phyloP scores from a whole-genome alignment of 169 alveolate genomes.

The Perkinsus olseni region DNA sequence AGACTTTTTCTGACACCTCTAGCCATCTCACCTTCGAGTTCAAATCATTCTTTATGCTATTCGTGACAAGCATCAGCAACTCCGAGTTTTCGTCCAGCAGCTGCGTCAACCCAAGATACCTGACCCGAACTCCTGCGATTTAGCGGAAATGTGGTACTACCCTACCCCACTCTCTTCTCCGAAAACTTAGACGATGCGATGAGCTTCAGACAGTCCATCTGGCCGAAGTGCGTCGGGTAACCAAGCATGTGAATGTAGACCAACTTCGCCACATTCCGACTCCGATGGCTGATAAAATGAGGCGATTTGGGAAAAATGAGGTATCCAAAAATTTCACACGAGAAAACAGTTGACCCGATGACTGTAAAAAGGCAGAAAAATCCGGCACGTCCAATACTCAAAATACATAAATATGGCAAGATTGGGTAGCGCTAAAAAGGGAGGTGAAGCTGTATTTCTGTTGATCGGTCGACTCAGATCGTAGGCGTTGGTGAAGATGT shows the following conservation, averaged over 20 bases:
- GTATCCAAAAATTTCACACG: not conserved
- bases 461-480: too few relatives aligned
- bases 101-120: conserved; percentile 93
- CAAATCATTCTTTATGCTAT: conserved; percentile 93
- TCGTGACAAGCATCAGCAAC: conserved; percentile 92
- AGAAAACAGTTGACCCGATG: not conserved
- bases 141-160: not conserved
- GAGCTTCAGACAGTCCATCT: conserved; percentile 93
- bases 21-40: conserved; percentile 46
- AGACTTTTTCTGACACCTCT: not conserved
- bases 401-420: too few relatives aligned
- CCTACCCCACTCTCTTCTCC: conserved; percentile 33
- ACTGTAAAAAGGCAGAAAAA: too few relatives aligned
- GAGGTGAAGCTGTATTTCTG: too few relatives aligned
- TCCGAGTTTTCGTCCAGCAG: conserved; percentile 95
- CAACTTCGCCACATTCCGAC: conserved; percentile 93
- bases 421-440: too few relatives aligned
- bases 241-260: conserved; percentile 93
- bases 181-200: conserved; percentile 84
- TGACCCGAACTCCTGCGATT: conserved; percentile 60
- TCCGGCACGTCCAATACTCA: too few relatives aligned
- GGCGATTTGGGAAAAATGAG: not conserved
- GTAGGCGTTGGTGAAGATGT: too few relatives aligned
- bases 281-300: conserved; percentile 51
- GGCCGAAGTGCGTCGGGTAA: conserved; percentile 91